Conservation (phyloP, 2,329 filamentous ascomycete genomes). For the Ophiostoma sp. region DNA sequence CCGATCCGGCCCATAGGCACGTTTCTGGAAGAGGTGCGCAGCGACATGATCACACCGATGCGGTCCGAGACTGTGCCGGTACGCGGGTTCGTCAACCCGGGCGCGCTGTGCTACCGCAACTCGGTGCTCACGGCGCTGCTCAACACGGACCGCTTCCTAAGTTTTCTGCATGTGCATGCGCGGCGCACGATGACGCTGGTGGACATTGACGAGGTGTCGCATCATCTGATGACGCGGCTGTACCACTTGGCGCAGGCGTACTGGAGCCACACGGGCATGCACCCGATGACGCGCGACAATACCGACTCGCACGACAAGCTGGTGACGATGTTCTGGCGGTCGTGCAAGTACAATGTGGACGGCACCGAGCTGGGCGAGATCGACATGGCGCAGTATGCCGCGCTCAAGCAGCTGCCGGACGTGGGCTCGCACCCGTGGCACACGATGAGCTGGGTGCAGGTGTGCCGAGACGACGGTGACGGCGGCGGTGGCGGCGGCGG, state of each 20-base stretch:
- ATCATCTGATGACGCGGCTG: constrained; percentile 23
- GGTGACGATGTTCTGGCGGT: constrained; percentile 21
- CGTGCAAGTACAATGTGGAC: constrained; percentile 18
- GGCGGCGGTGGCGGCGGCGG: not conserved
- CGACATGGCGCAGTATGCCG: not conserved
- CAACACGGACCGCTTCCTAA: constrained; percentile 23
- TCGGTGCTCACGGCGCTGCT: constrained; percentile 23
- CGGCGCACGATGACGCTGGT: not conserved
- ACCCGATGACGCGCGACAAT: constrained; percentile 13
- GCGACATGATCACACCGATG: constrained; percentile 19
- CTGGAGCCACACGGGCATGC: constrained; percentile 18
- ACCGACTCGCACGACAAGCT: constrained; percentile 13
- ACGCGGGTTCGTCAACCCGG: constrained; percentile 20
- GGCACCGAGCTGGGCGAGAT: not conserved
- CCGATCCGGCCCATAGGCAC: not conserved
- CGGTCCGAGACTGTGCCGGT: constrained; percentile 8
- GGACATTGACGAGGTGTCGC: not conserved
- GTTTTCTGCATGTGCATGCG: constrained; percentile 21
- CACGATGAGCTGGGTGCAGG: constrained; percentile 7
- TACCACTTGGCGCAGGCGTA: constrained; percentile 24
- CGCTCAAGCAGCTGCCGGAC: constrained; percentile 6
- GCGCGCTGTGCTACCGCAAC: constrained; percentile 27
- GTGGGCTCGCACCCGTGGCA: not conserved
- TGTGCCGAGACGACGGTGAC: not conserved
- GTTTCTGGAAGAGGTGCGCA: constrained; percentile 20